Evolutionary conservation across 495 filamentous ascomycete species (phyloP), one percentile per base, ranked within the genome.

Genomic region (Physcia stellaris): DNA sequence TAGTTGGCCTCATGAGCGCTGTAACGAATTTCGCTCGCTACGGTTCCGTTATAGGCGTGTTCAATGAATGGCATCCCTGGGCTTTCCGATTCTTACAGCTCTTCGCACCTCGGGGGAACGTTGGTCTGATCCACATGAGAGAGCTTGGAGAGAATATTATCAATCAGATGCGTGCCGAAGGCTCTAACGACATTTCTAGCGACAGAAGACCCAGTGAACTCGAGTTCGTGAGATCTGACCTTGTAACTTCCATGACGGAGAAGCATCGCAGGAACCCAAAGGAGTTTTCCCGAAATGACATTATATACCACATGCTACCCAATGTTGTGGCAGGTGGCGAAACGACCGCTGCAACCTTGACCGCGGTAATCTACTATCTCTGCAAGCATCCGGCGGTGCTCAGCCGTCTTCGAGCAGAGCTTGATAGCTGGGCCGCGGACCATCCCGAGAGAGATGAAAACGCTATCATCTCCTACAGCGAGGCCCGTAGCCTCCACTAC

Each of bases 181-280:
- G 35, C 10, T 35, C 22, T 41, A 53, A 29, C 13, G 26, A 12
- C 34, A 55, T 11, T 24, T 21, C 7, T 36, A 57, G 15, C 6
- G 26, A 15, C 16, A 19, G 19, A 33, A 42, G n/a, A n/a, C n/a
- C n/a, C n/a, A n/a, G n/a, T n/a, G n/a, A n/a, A 40, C 26, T 4
- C 62, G 54, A 19, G 49, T 53, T 12, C 56, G 33, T 39, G 67
- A 48, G 51, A 59, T n/a, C n/a, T n/a, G n/a, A n/a, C n/a, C n/a
- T n/a, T n/a, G 70, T 66, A 27, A 80, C 76, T 48, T 71, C 79
- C 60, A 43, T 62, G 2, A 54, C 74, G 0, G 68, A 71, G 29
- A 69, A 67, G 0, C 67, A 70, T 35, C 59, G 68, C 30, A 64
- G 66, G 28, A 56, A 76, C 22, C 76, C 78, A 0, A 66, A 78